Evolutionary conservation across 352 stramenopile genomes (phyloP), one percentile per base, ranked within the genome.

Genomic region (Pythium utonaiense): DNA sequence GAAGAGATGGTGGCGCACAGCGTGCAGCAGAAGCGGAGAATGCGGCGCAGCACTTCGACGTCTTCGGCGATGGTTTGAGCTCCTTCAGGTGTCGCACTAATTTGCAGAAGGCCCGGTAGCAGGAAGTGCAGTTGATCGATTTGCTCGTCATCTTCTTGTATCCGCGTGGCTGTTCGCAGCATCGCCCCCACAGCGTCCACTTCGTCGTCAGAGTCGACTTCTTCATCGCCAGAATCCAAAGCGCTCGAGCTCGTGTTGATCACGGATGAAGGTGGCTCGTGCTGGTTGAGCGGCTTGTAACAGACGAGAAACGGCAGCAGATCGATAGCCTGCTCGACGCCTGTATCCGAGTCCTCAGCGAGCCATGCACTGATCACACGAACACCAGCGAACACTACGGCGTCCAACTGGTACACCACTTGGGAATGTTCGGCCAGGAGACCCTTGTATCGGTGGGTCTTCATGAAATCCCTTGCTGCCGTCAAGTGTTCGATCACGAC

Each of bases 71-170:
- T 79, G 13, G 75, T 73, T 1, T 70, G 66, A 2, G 83, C 82
- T 3, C 77, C 83, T 16, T 87, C 71, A 10, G 73, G 67, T 4
- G 77, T 78, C 19, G 83, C 83, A 45, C 82, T 93, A 45, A 95
- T 71, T 48, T 93, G 83, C 10, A 95, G 57, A 27, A 95, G 59
- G 0, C 86, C 86, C n/a, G 86, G 86, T 3, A 95, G 63, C 13
- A 95, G 54, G 50, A 93, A 95, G 47, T 91, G 82, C 19, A 95
- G 71, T 36, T 87, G 80, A 48, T 93, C 83, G 31, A 91, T 87
- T 17, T 62, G 69, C 12, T 57, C 54, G 19, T 82, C 68, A 41
- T 57, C 51, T 24, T 62, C 66, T 21, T 77, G 64, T 34, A 77
- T 74, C 19, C 67, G 50, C 4, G 66, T 49, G 24, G 64, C 70